phyloP scores from a whole-genome alignment of 1,284 basidiomycete species.

The Cryptococcus wingfieldii region DNA sequence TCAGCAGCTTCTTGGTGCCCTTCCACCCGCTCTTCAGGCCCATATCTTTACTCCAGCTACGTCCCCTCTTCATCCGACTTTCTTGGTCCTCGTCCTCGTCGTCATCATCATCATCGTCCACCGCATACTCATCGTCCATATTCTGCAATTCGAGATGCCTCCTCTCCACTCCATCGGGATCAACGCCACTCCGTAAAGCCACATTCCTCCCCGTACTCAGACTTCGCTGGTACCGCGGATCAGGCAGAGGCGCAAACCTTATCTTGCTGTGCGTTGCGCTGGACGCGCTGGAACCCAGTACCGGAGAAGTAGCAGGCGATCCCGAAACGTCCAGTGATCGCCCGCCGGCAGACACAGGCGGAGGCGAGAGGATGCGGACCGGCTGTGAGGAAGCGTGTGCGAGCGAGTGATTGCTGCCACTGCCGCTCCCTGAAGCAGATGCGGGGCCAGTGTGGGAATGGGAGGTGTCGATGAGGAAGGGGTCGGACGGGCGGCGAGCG shows the following conservation, averaged over 20 bases:
- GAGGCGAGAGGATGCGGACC: background rate
- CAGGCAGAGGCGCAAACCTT: slow-evolving; percentile 47
- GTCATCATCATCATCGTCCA: slow-evolving; percentile 17
- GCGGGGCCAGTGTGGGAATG: background rate
- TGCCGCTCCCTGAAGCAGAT: background rate
- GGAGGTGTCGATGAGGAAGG: background rate
- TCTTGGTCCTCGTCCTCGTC: slow-evolving; percentile 19
- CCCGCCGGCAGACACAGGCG: background rate
- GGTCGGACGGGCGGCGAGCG: background rate
- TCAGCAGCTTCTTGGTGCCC: slow-evolving; percentile 42
- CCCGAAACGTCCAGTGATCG: background rate
- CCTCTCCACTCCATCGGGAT: slow-evolving; percentile 15
- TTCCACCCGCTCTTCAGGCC: slow-evolving; percentile 28
- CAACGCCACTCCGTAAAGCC: slow-evolving; percentile 14
- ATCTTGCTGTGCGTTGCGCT: slow-evolving; percentile 22
- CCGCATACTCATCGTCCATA: slow-evolving; percentile 21
- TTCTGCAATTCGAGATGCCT: slow-evolving; percentile 19
- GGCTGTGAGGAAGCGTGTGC: background rate
- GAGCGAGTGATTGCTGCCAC: background rate
- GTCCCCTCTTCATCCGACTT: slow-evolving; percentile 16
- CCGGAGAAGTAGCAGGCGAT: background rate
- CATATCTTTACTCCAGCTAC: slow-evolving; percentile 33
- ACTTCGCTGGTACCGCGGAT: slow-evolving; percentile 41
- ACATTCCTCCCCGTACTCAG: slow-evolving; percentile 43
- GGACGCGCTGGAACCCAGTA: background rate